Evolutionary conservation across 2,329 filamentous ascomycete species (phyloP).

Genomic region (Helicocarpus griseus): DNA sequence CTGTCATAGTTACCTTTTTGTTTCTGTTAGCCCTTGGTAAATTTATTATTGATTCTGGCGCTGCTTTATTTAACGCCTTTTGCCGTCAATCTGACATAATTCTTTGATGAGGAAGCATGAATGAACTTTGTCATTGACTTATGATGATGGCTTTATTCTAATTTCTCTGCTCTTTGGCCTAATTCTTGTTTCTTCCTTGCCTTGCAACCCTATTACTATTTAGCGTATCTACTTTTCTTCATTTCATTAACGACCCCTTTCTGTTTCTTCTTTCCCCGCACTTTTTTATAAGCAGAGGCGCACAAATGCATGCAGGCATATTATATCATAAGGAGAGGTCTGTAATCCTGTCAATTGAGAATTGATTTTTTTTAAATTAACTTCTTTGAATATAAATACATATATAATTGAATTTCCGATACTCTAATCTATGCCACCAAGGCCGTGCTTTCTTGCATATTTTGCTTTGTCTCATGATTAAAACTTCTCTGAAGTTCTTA

Average conservation of each 20-base stretch:
- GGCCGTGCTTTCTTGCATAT: too few relatives aligned
- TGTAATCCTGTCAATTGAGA: not conserved
- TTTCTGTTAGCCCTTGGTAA: not conserved
- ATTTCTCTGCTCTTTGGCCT: not conserved
- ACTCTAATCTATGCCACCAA: too few relatives aligned
- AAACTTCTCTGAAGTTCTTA: too few relatives aligned
- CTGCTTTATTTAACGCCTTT: not conserved
- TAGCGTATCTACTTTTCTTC: not conserved
- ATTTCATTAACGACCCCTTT: not conserved
- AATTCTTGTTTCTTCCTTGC: not conserved
- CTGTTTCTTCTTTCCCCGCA: constrained; percentile 3
- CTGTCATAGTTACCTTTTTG: not conserved
- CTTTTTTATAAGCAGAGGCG: constrained; percentile 7
- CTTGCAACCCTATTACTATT: not conserved
- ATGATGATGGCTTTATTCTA: not conserved
- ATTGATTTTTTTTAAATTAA: not conserved
- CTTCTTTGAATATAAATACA: too few relatives aligned
- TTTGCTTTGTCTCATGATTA: too few relatives aligned
- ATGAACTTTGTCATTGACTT: not conserved
- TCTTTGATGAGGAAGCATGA: not conserved
- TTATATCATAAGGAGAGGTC: not conserved
- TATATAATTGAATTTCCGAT: not conserved
- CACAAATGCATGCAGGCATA: not conserved
- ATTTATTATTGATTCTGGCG: not conserved
- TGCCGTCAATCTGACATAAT: not conserved